Percentiles rank a stretch among this genome's conserved stretches.
Evolutionary conservation across 805 yeast species (phyloP).

Genomic region (Saturnispora mendoncae): DNA sequence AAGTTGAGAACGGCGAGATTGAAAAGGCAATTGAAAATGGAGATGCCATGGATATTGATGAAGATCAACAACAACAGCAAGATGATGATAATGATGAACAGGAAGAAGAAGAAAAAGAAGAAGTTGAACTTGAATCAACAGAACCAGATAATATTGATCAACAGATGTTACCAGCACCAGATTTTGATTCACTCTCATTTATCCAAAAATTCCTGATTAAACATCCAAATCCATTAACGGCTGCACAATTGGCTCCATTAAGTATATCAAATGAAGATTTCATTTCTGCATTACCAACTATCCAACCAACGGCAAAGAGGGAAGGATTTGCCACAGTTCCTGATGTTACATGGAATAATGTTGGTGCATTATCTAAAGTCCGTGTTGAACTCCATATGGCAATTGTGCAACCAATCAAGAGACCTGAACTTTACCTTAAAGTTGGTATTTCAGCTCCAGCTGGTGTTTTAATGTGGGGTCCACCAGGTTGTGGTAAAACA

Average conservation of each 20-base stretch:
- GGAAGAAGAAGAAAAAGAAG: neutral
- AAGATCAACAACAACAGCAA: constrained; percentile 7
- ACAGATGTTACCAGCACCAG: neutral
- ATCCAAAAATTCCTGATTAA: constrained; percentile 62
- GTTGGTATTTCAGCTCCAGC: constrained; percentile 97
- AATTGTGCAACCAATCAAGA: constrained; percentile 89
- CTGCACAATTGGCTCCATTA: constrained; percentile 66
- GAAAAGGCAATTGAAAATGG: constrained; percentile 7
- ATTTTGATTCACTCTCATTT: constrained; percentile 34
- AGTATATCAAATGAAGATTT: constrained; percentile 76
- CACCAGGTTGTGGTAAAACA: constrained; percentile 99
- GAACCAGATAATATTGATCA: neutral
- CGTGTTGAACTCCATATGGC: constrained; percentile 94
- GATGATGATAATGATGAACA: neutral
- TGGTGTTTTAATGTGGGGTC: constrained; percentile 97
- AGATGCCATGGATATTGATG: constrained; percentile 1
- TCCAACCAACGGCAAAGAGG: constrained; percentile 95
- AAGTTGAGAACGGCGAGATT: constrained; percentile 12
- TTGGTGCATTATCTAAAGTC: constrained; percentile 77
- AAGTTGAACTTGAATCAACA: neutral
- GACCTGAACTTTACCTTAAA: constrained; percentile 79
- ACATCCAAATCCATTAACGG: constrained; percentile 74
- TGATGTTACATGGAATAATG: constrained; percentile 91
- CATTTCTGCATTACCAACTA: constrained; percentile 74
- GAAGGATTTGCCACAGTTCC: constrained; percentile 99